Conservation (phyloP, 805 yeast genomes). For the Schwanniomyces vanrijiae region DNA sequence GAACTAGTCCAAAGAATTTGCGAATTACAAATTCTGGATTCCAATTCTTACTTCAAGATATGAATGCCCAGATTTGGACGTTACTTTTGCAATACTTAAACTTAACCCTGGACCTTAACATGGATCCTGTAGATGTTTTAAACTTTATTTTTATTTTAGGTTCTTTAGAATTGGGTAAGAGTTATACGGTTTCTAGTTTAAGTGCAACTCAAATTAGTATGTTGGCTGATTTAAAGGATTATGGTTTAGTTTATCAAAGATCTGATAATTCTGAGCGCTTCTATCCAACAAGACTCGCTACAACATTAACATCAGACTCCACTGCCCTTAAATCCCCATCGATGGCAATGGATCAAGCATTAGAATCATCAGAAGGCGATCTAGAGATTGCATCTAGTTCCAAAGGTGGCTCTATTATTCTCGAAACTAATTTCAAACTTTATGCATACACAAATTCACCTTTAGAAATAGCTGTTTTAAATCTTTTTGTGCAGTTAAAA, state of each 20-base stretch:
- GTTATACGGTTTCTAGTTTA: slow-evolving; percentile 69
- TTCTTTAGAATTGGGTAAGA: slow-evolving; percentile 85
- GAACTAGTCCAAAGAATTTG: slow-evolving; percentile 38
- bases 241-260: slow-evolving; percentile 79
- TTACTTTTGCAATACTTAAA: slow-evolving; percentile 81
- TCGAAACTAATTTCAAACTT: slow-evolving; percentile 91
- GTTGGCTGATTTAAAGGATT: slow-evolving; percentile 88
- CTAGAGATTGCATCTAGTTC: slow-evolving; percentile 18
- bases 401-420: slow-evolving; percentile 67
- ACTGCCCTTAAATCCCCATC: slow-evolving; percentile 71
- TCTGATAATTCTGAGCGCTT: slow-evolving; percentile 58
- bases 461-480: slow-evolving; percentile 87
- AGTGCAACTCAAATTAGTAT: slow-evolving; percentile 80
- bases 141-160: slow-evolving; percentile 94
- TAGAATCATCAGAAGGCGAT: slow-evolving; percentile 22
- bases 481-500: slow-evolving; percentile 81
- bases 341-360: slow-evolving; percentile 69
- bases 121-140: slow-evolving; percentile 95
- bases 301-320: slow-evolving; percentile 84
- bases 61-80: slow-evolving; percentile 94
- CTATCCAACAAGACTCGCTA: slow-evolving; percentile 89
- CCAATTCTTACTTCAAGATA: slow-evolving; percentile 90
- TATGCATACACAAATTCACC: slow-evolving; percentile 95
- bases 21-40: slow-evolving; percentile 89
- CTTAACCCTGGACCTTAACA: slow-evolving; percentile 76